Evolutionary conservation across 768 basidiomycete genomes (phyloP).

Genomic region (Trametes gibbosa): DNA sequence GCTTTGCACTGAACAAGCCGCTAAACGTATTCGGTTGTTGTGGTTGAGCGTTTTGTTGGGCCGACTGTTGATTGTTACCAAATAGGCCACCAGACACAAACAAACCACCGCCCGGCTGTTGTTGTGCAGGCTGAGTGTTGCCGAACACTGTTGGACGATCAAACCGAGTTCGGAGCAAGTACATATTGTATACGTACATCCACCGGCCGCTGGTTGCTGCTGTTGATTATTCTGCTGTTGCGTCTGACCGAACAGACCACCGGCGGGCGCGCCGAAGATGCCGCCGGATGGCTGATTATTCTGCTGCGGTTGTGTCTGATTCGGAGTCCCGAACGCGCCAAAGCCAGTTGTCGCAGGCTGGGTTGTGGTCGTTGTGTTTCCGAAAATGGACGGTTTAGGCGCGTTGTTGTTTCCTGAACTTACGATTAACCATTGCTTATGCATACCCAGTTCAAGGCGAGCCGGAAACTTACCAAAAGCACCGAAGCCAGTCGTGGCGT

Average conservation of each 20-base stretch:
- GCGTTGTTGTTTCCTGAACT: slow-evolving; percentile 27
- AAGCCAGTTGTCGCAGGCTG: slow-evolving; percentile 29
- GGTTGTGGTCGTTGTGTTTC: slow-evolving; percentile 23
- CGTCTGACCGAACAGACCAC: slow-evolving; percentile 19
- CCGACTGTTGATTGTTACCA: slow-evolving; percentile 19
- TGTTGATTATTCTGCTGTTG: slow-evolving; percentile 16
- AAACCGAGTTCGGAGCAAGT: not conserved
- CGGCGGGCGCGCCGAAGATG: slow-evolving; percentile 18
- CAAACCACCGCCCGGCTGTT: slow-evolving; percentile 31
- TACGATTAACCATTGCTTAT: not conserved
- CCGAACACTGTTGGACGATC: slow-evolving; percentile 21
- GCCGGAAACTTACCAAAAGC: slow-evolving; percentile 31
- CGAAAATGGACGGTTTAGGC: slow-evolving; percentile 49
- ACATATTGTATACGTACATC: slow-evolving; percentile 16
- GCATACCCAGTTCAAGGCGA: not conserved
- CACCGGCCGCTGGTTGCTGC: slow-evolving; percentile 19
- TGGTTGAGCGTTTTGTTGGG: slow-evolving; percentile 15
- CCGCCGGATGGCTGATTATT: slow-evolving; percentile 18
- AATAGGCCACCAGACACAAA: slow-evolving; percentile 34
- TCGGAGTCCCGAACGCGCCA: slow-evolving; percentile 35
- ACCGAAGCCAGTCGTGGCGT: slow-evolving; percentile 33
- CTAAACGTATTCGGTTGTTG: slow-evolving; percentile 20
- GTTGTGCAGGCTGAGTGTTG: slow-evolving; percentile 14
- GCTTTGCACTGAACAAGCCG: slow-evolving; percentile 23
- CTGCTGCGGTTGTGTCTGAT: slow-evolving; percentile 36